Percentiles rank a stretch among this genome's conserved stretches.
Conservation (phyloP, 2,329 filamentous ascomycete genomes). For the Exserohilum rostratum region DNA sequence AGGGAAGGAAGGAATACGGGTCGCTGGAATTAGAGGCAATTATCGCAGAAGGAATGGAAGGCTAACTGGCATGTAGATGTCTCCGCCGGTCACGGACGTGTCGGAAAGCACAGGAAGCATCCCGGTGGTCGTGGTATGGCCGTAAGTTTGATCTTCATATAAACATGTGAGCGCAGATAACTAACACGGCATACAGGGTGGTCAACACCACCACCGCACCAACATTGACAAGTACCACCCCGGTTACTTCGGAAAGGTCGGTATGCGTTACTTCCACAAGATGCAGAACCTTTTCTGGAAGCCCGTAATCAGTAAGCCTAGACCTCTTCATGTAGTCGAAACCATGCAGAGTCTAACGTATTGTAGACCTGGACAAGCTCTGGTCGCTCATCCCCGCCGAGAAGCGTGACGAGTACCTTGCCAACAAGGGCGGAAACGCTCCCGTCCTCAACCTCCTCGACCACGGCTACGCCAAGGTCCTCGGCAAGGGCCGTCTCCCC, state of each 20-base stretch:
- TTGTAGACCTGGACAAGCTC: constrained; percentile 87
- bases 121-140: constrained; percentile 73
- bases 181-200: constrained; percentile 62
- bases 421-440: constrained; percentile 85
- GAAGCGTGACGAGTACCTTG: constrained; percentile 90
- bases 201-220: constrained; percentile 96
- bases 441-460: constrained; percentile 97
- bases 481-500: constrained; percentile 97
- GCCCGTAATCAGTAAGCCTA: constrained; percentile 6
- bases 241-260: constrained; percentile 97
- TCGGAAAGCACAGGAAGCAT: constrained; percentile 97
- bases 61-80: not conserved
- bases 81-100: constrained; percentile 77
- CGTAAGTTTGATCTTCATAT: not conserved
- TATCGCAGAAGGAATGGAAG: not conserved
- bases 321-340: not conserved
- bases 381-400: constrained; percentile 94
- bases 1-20: not conserved
- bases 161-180: not conserved
- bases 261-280: constrained; percentile 71
- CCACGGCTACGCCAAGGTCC: constrained; percentile 97
- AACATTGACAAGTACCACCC: constrained; percentile 95
- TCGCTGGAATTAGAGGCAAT: not conserved
- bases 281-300: constrained; percentile 53
- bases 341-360: not conserved